A percentile compares a stretch with the other conserved stretches of the same genome.
Conservation (phyloP, 2,329 filamentous ascomycete species). For the Fusarium sp. region DNA sequence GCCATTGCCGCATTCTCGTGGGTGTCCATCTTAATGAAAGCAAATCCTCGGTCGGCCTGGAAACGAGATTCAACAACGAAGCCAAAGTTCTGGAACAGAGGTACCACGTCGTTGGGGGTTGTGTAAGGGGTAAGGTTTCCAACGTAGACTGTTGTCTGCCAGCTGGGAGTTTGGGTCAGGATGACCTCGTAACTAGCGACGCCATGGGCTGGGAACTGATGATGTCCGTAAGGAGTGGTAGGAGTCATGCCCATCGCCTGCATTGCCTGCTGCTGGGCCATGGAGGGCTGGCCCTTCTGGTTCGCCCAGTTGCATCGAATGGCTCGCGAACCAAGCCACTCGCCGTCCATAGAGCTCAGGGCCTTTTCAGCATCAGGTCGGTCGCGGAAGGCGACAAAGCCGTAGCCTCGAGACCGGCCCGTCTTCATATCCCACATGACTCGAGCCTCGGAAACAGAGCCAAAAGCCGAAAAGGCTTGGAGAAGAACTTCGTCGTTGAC, state of each 20-base stretch:
- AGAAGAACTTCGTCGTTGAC: conserved; percentile 96
- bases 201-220: conserved; percentile 97
- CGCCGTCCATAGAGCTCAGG: conserved; percentile 96
- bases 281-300: conserved; percentile 99
- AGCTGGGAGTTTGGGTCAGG: conserved; percentile 90
- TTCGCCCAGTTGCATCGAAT: conserved; percentile 99
- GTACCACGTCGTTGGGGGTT: conserved; percentile 95
- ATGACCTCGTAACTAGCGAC: conserved; percentile 99
- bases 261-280: conserved; percentile 97
- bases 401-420: conserved; percentile 94
- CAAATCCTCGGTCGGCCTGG: conserved; percentile 96
- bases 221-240: conserved; percentile 94
- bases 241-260: conserved; percentile 98
- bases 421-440: conserved; percentile 99
- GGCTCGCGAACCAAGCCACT: conserved; percentile 97
- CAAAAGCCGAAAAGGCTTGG: conserved; percentile 96
- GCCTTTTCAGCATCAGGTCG: conserved; percentile 95
- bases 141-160: conserved; percentile 99
- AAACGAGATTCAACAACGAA: conserved; percentile 97
- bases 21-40: conserved; percentile 99
- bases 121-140: conserved; percentile 98
- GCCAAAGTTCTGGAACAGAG: conserved; percentile 97
- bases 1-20: conserved; percentile 99
- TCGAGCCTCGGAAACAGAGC: conserved; percentile 93
- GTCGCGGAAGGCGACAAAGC: conserved; percentile 97